Evolutionary conservation across 2,329 filamentous ascomycete genomes (phyloP), one percentile per base, ranked within the genome.

Genomic region (Colletotrichum chlorophyti): DNA sequence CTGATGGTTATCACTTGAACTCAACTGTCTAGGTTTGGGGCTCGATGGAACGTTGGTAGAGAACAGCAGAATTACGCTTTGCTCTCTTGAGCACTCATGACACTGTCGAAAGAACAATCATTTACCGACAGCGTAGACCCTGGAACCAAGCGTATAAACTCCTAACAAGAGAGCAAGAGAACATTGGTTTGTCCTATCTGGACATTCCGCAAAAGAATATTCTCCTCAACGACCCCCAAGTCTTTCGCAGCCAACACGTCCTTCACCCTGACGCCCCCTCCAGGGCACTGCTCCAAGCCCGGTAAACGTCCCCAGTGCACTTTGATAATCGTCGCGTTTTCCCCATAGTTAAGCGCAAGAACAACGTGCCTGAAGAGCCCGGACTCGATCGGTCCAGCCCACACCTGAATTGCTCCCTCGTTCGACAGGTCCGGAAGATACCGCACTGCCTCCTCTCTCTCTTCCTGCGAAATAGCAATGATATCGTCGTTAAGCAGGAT

Each of bases 381-480:
- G 26, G 51, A 59, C 35, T 62, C 34, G 2, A 67, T 24, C 4
- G 64, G 63, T 3, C 68, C 68, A 21, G 64, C 67, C 69, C 66
- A 72, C 21, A 71, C 55, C 50, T 72, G 68, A 7, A 63, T 34
- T 11, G 61, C 64, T 1, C 58, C 64, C 17, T 72, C 67, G 9
- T 29, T 62, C n/a, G 64, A 66, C 5, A 66, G 43, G 2, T 60
- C 62, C 9, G 62, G 59, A 6, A 68, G 48, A 31, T 68, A 69
- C 4, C 32, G 23, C 26, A 52, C 62, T 6, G 71, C 64, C 7
- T 65, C 54, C 19, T 68, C 71, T 26, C 65, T 60, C 14, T 67
- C 52, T 26, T 75, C 73, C 58, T 77, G 75, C 24, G 70, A 75
- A 23, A 77, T 62, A n/a, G 57, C 63, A 29, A 64, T 64, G 29